phyloP scores from a whole-genome alignment of 805 yeast genomes.

The Candida jianshihensis region DNA sequence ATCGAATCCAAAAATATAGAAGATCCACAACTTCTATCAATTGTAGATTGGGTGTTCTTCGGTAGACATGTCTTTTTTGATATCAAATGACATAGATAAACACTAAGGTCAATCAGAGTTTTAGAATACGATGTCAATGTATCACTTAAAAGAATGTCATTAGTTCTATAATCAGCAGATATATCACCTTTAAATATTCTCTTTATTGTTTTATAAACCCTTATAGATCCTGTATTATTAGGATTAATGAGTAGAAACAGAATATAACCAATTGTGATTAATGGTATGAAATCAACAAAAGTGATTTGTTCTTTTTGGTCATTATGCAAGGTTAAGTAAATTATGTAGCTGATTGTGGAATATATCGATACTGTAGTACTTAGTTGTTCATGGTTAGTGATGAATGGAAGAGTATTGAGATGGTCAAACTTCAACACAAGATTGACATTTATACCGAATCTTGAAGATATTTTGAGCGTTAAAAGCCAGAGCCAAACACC shows the following conservation, averaged over 20 bases:
- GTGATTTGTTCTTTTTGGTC: conserved; percentile 17
- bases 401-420: conserved; percentile 20
- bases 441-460: conserved; percentile 37
- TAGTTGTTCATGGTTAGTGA: conserved; percentile 13
- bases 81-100: conserved; percentile 43
- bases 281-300: conserved; percentile 30
- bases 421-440: conserved; percentile 34
- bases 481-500: conserved; percentile 51
- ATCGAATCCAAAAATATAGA: conserved; percentile 29
- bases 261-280: conserved; percentile 29
- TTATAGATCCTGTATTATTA: conserved; percentile 23
- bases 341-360: conserved; percentile 22
- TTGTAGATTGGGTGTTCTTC: conserved; percentile 12
- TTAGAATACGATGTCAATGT: conserved; percentile 76
- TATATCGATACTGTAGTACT: conserved; percentile 17
- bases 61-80: conserved; percentile 31
- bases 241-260: conserved; percentile 31
- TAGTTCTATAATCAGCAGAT: conserved; percentile 53
- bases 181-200: conserved; percentile 56
- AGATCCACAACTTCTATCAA: conserved; percentile 29
- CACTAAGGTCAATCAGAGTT: conserved; percentile 64
- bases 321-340: conserved; percentile 22
- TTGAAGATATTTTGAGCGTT: conserved; percentile 33
- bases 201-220: conserved; percentile 42
- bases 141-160: conserved; percentile 81